Percentiles rank a stretch among this genome's conserved stretches.
Evolutionary conservation across 345 rosid genomes (phyloP).

Genomic region (Moricandia moricandioides): DNA sequence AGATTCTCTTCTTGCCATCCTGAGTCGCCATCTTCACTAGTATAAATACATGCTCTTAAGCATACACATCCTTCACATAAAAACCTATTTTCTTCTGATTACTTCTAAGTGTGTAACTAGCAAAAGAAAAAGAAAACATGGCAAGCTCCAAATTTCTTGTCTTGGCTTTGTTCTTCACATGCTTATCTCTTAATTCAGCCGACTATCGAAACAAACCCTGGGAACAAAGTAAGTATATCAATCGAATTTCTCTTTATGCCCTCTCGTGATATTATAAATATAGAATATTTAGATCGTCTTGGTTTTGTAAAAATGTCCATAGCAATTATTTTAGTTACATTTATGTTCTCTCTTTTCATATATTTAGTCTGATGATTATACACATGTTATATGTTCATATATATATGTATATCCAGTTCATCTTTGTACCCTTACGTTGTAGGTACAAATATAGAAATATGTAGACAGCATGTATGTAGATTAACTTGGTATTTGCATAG

Average conservation of each 20-base stretch:
- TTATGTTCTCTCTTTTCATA: background rate
- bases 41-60: slow-evolving; percentile 8
- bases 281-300: background rate
- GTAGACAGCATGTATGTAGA: background rate
- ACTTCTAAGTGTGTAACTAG: background rate
- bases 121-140: background rate
- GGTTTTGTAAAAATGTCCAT: background rate
- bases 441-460: background rate
- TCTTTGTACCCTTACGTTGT: background rate
- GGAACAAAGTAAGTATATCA: slow-evolving; percentile 5
- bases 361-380: background rate
- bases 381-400: background rate
- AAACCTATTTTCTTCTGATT: background rate
- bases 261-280: background rate
- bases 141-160: slow-evolving; percentile 11
- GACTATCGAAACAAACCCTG: background rate
- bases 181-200: background rate
- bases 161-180: slow-evolving; percentile 8
- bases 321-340: background rate
- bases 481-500: background rate
- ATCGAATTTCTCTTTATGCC: background rate
- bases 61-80: slow-evolving; percentile 7
- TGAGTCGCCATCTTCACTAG: background rate
- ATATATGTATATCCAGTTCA: background rate
- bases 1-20: background rate